phyloP scores from a whole-genome alignment of 2,329 filamentous ascomycete species.

The Hymenoscyphus fructigenus region DNA sequence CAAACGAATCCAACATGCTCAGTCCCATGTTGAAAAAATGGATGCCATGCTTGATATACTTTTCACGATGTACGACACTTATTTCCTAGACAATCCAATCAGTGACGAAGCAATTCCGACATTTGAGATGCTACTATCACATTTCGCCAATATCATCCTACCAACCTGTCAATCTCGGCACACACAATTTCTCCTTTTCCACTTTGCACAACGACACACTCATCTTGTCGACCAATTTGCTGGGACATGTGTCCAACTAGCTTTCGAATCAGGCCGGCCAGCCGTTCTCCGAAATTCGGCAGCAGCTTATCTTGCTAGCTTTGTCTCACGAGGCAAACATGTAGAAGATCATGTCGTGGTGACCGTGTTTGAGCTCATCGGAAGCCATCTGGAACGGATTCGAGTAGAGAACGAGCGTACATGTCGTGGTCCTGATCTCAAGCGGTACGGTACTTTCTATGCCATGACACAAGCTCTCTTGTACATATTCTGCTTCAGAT shows the following conservation, averaged over 20 bases:
- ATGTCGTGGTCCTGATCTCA: slow-evolving; percentile 79
- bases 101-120: slow-evolving; percentile 68
- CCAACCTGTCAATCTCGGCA: slow-evolving; percentile 90
- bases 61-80: slow-evolving; percentile 76
- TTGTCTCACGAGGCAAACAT: slow-evolving; percentile 85
- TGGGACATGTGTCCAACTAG: slow-evolving; percentile 70
- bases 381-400: slow-evolving; percentile 73
- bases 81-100: slow-evolving; percentile 64
- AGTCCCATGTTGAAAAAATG: slow-evolving; percentile 84
- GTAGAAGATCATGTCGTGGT: slow-evolving; percentile 76
- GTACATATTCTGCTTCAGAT: slow-evolving; percentile 90
- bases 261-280: slow-evolving; percentile 63
- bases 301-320: slow-evolving; percentile 89
- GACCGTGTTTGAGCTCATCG: slow-evolving; percentile 76
- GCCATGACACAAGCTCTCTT: slow-evolving; percentile 67
- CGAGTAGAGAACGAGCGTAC: slow-evolving; percentile 68
- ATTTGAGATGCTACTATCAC: slow-evolving; percentile 76
- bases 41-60: slow-evolving; percentile 86
- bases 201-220: slow-evolving; percentile 83
- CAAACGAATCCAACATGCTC: slow-evolving; percentile 67
- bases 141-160: slow-evolving; percentile 85
- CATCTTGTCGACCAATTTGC: slow-evolving; percentile 80
- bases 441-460: slow-evolving; percentile 68
- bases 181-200: slow-evolving; percentile 93
- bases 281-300: slow-evolving; percentile 78